Percentiles rank a stretch among this genome's conserved stretches.
phyloP scores from a whole-genome alignment of 1,284 basidiomycete genomes.

The Cutaneotrichosporon sp. region DNA sequence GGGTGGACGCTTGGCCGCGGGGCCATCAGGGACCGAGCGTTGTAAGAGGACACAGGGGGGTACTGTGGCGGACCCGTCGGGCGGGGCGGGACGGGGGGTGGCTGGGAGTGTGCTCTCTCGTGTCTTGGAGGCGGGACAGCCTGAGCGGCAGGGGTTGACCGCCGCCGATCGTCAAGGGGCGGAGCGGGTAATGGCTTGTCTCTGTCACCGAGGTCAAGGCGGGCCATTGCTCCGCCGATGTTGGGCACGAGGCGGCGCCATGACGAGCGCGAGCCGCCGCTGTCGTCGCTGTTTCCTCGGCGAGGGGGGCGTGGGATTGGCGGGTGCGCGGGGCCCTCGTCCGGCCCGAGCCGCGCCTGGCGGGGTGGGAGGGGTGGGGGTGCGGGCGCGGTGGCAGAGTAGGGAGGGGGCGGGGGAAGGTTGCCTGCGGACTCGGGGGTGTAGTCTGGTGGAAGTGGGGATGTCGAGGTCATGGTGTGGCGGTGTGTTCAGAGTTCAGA shows the following conservation, averaged over 20 bases:
- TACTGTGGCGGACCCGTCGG: neutral
- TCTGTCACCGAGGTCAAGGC: neutral
- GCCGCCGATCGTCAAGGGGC: neutral
- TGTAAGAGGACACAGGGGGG: slow-evolving; percentile 4
- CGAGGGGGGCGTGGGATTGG: neutral
- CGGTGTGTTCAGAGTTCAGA: neutral
- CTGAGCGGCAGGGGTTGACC: neutral
- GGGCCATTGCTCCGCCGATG: neutral
- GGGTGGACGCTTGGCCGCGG: neutral
- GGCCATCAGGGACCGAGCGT: neutral
- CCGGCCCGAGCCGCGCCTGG: neutral
- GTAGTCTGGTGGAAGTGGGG: slow-evolving; percentile 1
- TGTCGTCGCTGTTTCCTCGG: slow-evolving; percentile 2
- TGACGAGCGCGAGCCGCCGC: neutral
- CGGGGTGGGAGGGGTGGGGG: neutral
- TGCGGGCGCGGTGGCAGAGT: neutral
- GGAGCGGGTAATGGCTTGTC: slow-evolving; percentile 3
- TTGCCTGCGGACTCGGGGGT: neutral
- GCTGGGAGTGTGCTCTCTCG: neutral
- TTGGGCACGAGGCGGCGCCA: neutral
- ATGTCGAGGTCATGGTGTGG: neutral
- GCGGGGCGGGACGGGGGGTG: slow-evolving; percentile 5
- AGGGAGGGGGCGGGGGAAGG: neutral
- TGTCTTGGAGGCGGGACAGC: neutral
- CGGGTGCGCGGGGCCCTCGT: neutral